Conservation (phyloP, 257 asterid genomes). For the Solanum pimpinellifolium region DNA sequence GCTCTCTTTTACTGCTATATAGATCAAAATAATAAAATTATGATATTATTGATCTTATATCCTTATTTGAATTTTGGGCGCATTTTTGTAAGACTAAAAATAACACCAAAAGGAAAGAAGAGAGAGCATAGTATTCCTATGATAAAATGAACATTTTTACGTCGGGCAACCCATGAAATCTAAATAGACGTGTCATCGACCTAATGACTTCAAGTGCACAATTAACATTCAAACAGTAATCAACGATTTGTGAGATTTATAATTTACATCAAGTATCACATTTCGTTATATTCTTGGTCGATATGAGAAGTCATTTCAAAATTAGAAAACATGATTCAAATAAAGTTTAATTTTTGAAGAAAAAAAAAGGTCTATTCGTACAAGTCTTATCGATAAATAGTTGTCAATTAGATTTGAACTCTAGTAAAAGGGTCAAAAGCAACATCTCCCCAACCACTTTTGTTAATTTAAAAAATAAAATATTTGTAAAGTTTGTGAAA, state of each 20-base stretch:
- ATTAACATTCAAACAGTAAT: no score
- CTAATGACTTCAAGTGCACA: fast-evolving
- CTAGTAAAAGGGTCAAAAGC: not conserved
- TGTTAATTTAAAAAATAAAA: no score
- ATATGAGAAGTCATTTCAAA: no score
- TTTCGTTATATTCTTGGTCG: no score
- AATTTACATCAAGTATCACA: no score
- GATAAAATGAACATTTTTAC: not conserved
- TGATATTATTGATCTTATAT: not conserved
- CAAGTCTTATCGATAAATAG: not conserved
- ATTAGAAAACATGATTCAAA: not conserved
- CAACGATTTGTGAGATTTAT: no score
- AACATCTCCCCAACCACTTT: not conserved
- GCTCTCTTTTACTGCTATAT: not conserved
- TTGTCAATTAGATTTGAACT: not conserved
- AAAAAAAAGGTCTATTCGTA: not conserved
- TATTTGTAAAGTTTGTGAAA: not conserved
- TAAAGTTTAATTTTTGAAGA: no score
- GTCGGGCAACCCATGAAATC: fast-evolving
- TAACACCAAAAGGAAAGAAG: not conserved
- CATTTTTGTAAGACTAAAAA: not conserved
- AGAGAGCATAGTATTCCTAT: not conserved
- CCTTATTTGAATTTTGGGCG: not conserved
- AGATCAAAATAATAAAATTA: no score
- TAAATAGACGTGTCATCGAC: fast-evolving